Evolutionary conservation across 2,329 filamentous ascomycete species (phyloP).

Genomic region (Arthrobotrys conoides): DNA sequence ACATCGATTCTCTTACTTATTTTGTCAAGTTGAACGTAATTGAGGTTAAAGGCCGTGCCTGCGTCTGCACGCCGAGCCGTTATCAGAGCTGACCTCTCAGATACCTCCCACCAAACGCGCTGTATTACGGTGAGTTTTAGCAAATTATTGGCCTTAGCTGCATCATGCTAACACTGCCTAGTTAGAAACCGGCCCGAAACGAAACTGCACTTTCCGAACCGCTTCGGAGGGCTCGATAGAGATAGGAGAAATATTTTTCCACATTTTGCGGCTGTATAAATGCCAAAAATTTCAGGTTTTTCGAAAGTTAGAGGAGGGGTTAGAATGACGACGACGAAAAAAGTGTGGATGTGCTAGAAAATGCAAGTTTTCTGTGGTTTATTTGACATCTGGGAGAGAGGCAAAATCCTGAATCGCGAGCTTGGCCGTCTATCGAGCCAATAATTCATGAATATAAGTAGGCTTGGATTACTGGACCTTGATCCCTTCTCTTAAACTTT

Average conservation of each 20-base stretch:
- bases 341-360: not conserved
- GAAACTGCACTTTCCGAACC: slow-evolving; percentile 46
- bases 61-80: slow-evolving; percentile 18
- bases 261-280: not conserved
- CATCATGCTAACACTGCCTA: slow-evolving; percentile 3
- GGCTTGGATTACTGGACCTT: not conserved
- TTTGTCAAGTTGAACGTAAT: slow-evolving; percentile 31
- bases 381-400: not conserved
- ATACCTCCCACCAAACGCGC: slow-evolving; percentile 1
- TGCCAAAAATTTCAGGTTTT: not conserved
- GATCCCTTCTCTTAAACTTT: slow-evolving; percentile 31
- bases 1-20: slow-evolving; percentile 7
- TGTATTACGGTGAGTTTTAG: slow-evolving; percentile 7
- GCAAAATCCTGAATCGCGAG: slow-evolving; percentile 1
- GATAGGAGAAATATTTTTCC: slow-evolving; percentile 5
- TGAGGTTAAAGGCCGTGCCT: slow-evolving; percentile 38
- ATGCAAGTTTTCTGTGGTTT: not conserved
- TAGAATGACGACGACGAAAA: not conserved
- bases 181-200: slow-evolving; percentile 31
- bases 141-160: not conserved
- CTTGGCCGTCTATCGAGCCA: slow-evolving; percentile 11
- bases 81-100: slow-evolving; percentile 27
- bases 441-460: not conserved
- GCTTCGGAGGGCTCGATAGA: slow-evolving; percentile 47
- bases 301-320: not conserved